Conservation (phyloP, 352 stramenopile species). For the Phytophthora gonapodyides region DNA sequence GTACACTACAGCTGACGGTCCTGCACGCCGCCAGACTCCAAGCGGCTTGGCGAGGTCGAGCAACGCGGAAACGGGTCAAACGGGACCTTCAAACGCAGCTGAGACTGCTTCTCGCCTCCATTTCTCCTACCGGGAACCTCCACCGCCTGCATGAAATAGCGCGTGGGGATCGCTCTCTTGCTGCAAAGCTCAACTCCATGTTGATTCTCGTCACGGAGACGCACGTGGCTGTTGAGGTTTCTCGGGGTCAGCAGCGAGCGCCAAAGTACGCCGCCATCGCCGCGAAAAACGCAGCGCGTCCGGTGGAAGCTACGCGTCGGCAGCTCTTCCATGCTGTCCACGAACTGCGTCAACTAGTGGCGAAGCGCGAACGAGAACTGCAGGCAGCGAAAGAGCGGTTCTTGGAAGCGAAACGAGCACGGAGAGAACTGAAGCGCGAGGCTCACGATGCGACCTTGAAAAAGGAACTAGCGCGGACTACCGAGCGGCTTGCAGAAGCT, state of each 20-base stretch:
- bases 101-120: conserved; percentile 42
- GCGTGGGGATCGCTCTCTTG: conserved; percentile 36
- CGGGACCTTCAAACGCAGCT: conserved; percentile 47
- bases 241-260: conserved; percentile 20
- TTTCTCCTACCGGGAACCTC: conserved; percentile 65
- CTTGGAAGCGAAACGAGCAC: conserved; percentile 27
- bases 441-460: conserved; percentile 24
- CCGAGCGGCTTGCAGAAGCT: conserved; percentile 39
- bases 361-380: conserved; percentile 34
- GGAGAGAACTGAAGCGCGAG: conserved; percentile 20
- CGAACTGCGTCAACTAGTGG: conserved; percentile 40
- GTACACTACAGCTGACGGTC: conserved; percentile 23
- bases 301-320: conserved; percentile 45
- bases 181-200: conserved; percentile 48
- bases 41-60: conserved; percentile 50
- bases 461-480: conserved; percentile 27
- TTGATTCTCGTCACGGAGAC: conserved; percentile 65
- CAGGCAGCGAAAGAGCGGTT: conserved; percentile 38
- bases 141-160: conserved; percentile 61
- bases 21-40: conserved; percentile 46
- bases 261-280: conserved; percentile 43
- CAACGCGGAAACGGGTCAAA: conserved; percentile 44
- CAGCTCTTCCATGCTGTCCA: conserved; percentile 59
- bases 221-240: conserved; percentile 41
- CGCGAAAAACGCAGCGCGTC: conserved; percentile 33